Conservation (phyloP, 129 eudicot species). For the Artemisia annua region DNA sequence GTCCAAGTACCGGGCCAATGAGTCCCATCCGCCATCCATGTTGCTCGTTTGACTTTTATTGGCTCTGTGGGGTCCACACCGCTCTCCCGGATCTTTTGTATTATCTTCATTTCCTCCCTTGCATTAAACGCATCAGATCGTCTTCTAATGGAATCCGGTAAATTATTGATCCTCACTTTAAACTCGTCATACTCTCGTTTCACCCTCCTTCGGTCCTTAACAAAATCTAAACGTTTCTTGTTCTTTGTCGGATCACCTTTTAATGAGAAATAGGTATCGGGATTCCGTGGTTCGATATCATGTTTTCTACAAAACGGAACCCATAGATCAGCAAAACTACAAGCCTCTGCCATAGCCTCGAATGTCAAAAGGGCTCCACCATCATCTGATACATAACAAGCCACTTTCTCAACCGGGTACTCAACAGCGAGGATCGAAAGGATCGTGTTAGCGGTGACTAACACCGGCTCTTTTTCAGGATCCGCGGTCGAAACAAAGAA, state of each 20-base stretch:
- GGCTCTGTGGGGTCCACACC: constrained; percentile 63
- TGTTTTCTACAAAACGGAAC: constrained; percentile 39
- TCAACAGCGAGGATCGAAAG: constrained; percentile 73
- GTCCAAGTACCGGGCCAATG: constrained; percentile 98
- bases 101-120: constrained; percentile 83
- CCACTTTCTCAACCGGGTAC: constrained; percentile 74
- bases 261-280: constrained; percentile 58
- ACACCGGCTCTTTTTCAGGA: constrained; percentile 74
- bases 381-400: constrained; percentile 85
- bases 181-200: constrained; percentile 86
- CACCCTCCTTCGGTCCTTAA: constrained; percentile 70
- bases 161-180: constrained; percentile 8
- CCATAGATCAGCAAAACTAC: constrained; percentile 86
- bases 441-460: constrained; percentile 82
- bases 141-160: constrained; percentile 6
- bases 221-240: constrained; percentile 66
- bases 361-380: constrained; percentile 91
- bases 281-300: constrained; percentile 48
- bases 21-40: constrained; percentile 98
- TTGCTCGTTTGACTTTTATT: constrained; percentile 63
- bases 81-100: constrained; percentile 62
- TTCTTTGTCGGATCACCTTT: constrained; percentile 82
- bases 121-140: constrained; percentile 7
- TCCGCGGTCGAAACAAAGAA: constrained; percentile 87
- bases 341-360: constrained; percentile 96